phyloP scores from a whole-genome alignment of 2,329 filamentous ascomycete genomes.

The Cladosporium cucumerinum region DNA sequence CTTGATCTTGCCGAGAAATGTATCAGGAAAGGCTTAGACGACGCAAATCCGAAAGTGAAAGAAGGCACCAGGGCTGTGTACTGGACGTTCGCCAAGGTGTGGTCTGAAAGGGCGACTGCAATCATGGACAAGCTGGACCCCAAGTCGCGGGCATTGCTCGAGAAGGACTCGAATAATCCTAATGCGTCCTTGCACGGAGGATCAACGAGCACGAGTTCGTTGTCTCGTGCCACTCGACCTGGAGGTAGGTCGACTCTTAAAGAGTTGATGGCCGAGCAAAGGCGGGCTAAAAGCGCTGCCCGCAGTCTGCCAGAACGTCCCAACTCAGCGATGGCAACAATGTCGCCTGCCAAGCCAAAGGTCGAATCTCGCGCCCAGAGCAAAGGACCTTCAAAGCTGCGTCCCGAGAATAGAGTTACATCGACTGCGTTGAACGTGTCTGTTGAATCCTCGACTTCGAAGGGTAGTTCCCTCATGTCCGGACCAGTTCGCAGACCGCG shows the following conservation, averaged over 20 bases:
- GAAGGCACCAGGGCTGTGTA: conserved; percentile 82
- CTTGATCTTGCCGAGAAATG: conserved; percentile 82
- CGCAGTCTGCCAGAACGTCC: conserved; percentile 51
- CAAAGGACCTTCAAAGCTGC: conserved; percentile 30
- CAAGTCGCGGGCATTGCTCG: conserved; percentile 74
- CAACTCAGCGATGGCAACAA: conserved; percentile 55
- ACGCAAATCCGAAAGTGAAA: conserved; percentile 85
- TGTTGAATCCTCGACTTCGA: conserved; percentile 31
- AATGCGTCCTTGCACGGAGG: conserved; percentile 47
- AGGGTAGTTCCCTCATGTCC: conserved; percentile 50
- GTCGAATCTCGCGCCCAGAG: conserved; percentile 24
- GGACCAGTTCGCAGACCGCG: conserved; percentile 57
- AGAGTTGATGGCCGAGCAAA: conserved; percentile 70
- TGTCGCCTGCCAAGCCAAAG: conserved; percentile 46
- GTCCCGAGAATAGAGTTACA: conserved; percentile 26
- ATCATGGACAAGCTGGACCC: conserved; percentile 76
- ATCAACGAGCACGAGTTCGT: conserved; percentile 43
- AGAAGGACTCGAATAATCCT: conserved; percentile 80
- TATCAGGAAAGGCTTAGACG: conserved; percentile 81
- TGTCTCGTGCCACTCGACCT: conserved; percentile 26
- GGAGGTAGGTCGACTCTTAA: conserved; percentile 60
- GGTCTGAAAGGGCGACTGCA: conserved; percentile 71
- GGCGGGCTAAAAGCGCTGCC: conserved; percentile 60
- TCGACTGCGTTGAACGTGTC: conserved; percentile 33
- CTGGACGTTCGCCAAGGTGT: conserved; percentile 76